Evolutionary conservation across 208 protist species (phyloP).

Genomic region (Leishmania gerbilli): DNA sequence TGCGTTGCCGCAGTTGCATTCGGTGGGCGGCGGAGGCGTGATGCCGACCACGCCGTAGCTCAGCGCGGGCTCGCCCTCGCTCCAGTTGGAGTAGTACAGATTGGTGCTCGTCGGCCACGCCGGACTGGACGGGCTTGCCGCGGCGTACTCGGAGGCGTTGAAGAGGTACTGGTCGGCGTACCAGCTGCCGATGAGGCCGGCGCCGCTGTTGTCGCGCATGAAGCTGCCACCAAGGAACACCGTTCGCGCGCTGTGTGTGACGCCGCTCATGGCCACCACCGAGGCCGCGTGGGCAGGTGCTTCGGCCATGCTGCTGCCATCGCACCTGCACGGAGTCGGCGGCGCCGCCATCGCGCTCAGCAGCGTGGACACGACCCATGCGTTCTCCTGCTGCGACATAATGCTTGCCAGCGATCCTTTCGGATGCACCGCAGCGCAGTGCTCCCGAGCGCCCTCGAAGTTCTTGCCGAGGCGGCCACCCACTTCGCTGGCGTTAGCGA

Average conservation of each 20-base stretch:
- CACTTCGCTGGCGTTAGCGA: constrained; percentile 32
- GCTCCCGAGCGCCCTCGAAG: constrained; percentile 28
- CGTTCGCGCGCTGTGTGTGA: constrained; percentile 12
- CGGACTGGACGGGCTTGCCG: constrained; percentile 46
- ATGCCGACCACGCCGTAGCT: constrained; percentile 54
- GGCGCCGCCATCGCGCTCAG: constrained; percentile 8
- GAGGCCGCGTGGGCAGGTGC: too few relatives aligned
- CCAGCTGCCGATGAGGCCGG: constrained; percentile 51
- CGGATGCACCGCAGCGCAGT: constrained; percentile 48
- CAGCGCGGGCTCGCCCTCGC: constrained; percentile 33
- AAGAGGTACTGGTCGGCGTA: constrained; percentile 49
- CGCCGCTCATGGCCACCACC: too few relatives aligned
- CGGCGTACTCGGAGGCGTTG: constrained; percentile 29
- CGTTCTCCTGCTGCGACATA: constrained; percentile 40
- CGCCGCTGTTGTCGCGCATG: constrained; percentile 38
- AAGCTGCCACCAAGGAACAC: constrained; percentile 60
- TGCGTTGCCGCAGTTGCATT: constrained; percentile 9
- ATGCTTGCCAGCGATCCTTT: constrained; percentile 54
- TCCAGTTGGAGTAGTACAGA: constrained; percentile 54
- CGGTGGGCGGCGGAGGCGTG: constrained; percentile 7
- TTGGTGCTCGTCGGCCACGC: constrained; percentile 63
- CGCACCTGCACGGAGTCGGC: too few relatives aligned
- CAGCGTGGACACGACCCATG: constrained; percentile 40
- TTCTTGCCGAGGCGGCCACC: constrained; percentile 37
- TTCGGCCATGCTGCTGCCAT: background rate